These are phyloP conservation scores for Phytomonas serpens DNA, from an alignment of 208 protist species.

Conservation along the genomic window DNA sequence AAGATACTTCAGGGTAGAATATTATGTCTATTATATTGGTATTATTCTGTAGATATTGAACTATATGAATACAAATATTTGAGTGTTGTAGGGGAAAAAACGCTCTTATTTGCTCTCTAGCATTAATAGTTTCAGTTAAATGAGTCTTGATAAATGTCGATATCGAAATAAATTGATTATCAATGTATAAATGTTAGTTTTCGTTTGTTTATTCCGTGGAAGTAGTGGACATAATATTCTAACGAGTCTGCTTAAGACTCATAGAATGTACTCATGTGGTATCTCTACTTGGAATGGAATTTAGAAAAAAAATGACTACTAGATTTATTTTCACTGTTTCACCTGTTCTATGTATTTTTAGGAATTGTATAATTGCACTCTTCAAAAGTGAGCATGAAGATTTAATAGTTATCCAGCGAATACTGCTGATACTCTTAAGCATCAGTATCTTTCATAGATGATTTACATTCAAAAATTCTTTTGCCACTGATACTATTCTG, in stretches of 20 bases:
- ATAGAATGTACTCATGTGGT: background rate
- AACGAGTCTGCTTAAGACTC: no score
- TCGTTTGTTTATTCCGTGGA: background rate
- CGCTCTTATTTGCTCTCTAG: background rate
- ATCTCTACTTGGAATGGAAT: background rate
- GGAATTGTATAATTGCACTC: background rate
- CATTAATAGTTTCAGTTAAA: background rate
- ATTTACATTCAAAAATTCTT: background rate
- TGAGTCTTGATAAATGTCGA: background rate
- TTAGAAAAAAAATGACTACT: background rate
- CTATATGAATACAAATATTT: background rate
- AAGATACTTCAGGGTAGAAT: no score
- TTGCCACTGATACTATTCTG: no score
- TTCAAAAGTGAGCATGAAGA: background rate
- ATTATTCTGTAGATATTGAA: no score
- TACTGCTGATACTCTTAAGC: background rate
- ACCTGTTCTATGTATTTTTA: background rate
- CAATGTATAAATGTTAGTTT: background rate
- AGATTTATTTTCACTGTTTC: background rate
- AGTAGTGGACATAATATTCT: background rate
- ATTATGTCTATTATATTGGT: no score
- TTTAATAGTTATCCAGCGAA: background rate
- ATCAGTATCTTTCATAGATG: background rate
- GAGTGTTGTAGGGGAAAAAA: background rate
- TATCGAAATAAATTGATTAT: background rate